A percentile compares a stretch with the other conserved stretches of the same genome.
phyloP scores from a whole-genome alignment of 1,139 yeast species.

The Blastobotrys arbuscula region DNA sequence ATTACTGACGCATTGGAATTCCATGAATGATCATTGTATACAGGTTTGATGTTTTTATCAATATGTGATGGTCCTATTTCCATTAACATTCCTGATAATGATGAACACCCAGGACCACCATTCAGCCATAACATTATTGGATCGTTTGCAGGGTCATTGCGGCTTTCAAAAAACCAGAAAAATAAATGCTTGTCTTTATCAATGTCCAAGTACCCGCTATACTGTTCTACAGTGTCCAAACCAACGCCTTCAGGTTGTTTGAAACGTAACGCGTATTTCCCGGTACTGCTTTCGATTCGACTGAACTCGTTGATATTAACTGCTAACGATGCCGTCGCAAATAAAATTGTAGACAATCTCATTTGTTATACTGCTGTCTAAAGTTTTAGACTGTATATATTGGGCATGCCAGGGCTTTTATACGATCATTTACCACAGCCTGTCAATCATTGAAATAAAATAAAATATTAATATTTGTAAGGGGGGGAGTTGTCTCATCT shows the following conservation, averaged over 20 bases:
- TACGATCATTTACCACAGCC: too few relatives aligned
- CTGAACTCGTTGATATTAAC: not conserved
- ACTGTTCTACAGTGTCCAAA: constrained; percentile 42
- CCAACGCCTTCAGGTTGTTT: constrained; percentile 19
- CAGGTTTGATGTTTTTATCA: constrained; percentile 37
- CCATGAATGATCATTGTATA: constrained; percentile 61
- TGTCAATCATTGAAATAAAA: too few relatives aligned
- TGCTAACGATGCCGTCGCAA: not conserved
- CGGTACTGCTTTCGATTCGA: not conserved
- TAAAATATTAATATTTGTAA: too few relatives aligned
- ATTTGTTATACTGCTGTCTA: too few relatives aligned
- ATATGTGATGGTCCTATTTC: constrained; percentile 63
- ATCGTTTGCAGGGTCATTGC: constrained; percentile 57
- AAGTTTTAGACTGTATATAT: too few relatives aligned
- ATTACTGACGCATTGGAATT: constrained; percentile 62
- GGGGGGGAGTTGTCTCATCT: too few relatives aligned
- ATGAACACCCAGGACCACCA: constrained; percentile 73
- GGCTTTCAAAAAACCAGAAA: constrained; percentile 68
- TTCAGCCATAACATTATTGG: constrained; percentile 64
- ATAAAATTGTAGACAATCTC: too few relatives aligned
- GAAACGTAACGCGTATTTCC: constrained; percentile 6
- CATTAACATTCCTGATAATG: constrained; percentile 59
- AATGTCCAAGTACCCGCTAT: constrained; percentile 60
- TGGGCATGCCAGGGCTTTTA: too few relatives aligned
- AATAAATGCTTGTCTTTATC: constrained; percentile 80